Evolutionary conservation across 1,284 basidiomycete species (phyloP), one percentile per base, ranked within the genome.

Genomic region (Schizophyllum amplum): DNA sequence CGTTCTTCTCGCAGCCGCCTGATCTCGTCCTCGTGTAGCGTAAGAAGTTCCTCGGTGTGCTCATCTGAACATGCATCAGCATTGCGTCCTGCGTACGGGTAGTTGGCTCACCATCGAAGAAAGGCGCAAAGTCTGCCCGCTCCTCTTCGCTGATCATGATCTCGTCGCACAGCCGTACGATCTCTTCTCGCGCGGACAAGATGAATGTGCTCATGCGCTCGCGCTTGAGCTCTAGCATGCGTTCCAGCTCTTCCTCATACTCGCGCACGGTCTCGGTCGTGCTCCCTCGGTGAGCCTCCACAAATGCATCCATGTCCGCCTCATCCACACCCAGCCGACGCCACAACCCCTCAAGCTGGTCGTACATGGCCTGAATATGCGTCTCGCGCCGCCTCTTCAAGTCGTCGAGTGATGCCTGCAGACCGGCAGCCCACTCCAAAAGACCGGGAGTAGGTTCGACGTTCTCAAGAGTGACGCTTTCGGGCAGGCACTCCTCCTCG

Each of bases 141-240:
- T 97, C 92, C 4, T 89, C 85, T 23, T 91, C 86, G 27, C 90
- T 86, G 51, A 92, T 75, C 83, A 95, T 90, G 33, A 98, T 75
- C 53, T 89, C 86, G 60, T 94, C 87, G 90, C 94, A 97, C 1
- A 98, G 75, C 48, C 75, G 78, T 55, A 77, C 77, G 56, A 99
- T 94, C 70, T 95, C 91, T 52, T 81, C 79, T 52, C 96, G 76
- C 2, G 93, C 92, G 66, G 86, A 89, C 55, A 77, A 77, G 51
- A 99, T 84, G 70, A 98, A 98, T 13, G 83, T 78, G 51, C 85
- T 84, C 84, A 99, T 91, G 57, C 90, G 84, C 63, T 94, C 87
- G 54, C 89, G 78, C 73, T 95, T 95, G 55, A 98, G 72, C 65
- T 91, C 87, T 22, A 92, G 75, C 86, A 98, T 95, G 57, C 95